A percentile compares a stretch with the other conserved stretches of the same genome.
These are phyloP conservation scores for Penicillium dipodomyicola DNA, from an alignment of 495 filamentous ascomycete species.

Conservation along the genomic window DNA sequence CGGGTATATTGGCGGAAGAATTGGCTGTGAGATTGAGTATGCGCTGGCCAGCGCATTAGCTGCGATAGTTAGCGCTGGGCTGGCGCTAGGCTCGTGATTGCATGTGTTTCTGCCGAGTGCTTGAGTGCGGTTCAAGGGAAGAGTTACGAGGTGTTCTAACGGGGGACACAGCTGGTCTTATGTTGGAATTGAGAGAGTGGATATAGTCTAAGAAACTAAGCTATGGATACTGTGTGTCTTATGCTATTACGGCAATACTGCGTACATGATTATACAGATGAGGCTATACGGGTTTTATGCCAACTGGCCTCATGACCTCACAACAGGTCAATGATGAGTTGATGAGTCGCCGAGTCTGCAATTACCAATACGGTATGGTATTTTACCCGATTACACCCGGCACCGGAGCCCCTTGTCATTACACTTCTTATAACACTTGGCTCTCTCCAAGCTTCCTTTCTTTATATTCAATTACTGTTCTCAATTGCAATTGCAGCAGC, in stretches of 20 bases:
- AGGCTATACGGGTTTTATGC: background rate
- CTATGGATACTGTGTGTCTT: slow-evolving; percentile 2
- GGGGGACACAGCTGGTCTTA: background rate
- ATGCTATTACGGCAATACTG: slow-evolving; percentile 1
- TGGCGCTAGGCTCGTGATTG: background rate
- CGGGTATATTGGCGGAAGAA: background rate
- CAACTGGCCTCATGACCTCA: slow-evolving; percentile 13
- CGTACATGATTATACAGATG: background rate
- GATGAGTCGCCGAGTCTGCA: slow-evolving; percentile 2
- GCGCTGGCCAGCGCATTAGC: background rate
- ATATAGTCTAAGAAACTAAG: background rate
- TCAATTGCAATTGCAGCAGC: background rate
- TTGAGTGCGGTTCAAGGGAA: background rate
- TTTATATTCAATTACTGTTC: background rate
- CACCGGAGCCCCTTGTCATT: background rate
- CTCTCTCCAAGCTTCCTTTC: background rate
- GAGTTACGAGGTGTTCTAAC: background rate
- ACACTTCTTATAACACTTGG: background rate
- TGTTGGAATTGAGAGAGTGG: background rate
- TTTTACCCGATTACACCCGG: slow-evolving; percentile 14
- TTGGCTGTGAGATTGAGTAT: background rate
- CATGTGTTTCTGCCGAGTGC: slow-evolving; percentile 2
- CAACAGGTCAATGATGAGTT: slow-evolving; percentile 9
- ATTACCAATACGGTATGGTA: slow-evolving; percentile 7
- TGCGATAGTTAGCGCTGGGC: background rate